phyloP scores from a whole-genome alignment of 345 rosid genomes.

The Acer negundo region DNA sequence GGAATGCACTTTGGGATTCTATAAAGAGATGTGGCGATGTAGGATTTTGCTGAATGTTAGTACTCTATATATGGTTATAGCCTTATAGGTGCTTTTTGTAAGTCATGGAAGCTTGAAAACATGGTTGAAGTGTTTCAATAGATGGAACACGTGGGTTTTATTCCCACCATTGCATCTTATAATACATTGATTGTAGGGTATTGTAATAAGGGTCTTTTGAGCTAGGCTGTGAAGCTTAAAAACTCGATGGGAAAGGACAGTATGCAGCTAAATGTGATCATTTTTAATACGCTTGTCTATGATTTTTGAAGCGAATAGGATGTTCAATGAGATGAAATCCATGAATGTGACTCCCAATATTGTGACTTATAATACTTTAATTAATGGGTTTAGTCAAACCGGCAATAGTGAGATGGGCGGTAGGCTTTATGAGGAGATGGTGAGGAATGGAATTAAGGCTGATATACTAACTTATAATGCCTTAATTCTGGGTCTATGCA shows the following conservation, averaged over 20 bases:
- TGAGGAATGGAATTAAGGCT: conserved; percentile 49
- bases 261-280: conserved; percentile 57
- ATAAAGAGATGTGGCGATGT: conserved; percentile 61
- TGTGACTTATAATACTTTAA: conserved; percentile 78
- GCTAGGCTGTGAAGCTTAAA: conserved; percentile 63
- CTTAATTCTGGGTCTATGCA: conserved; percentile 76
- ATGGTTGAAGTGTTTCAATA: conserved; percentile 55
- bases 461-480: conserved; percentile 81
- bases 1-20: conserved; percentile 42
- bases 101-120: conserved; percentile 60
- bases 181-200: conserved; percentile 76
- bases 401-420: conserved; percentile 56
- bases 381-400: conserved; percentile 59
- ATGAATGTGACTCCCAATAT: conserved; percentile 52
- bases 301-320: too few species aligned
- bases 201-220: conserved; percentile 67
- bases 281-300: conserved; percentile 70
- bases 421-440: conserved; percentile 74
- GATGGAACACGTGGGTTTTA: conserved; percentile 53
- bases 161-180: conserved; percentile 52
- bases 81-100: conserved; percentile 69
- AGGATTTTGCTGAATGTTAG: conserved; percentile 74
- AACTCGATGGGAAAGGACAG: conserved; percentile 53
- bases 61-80: conserved; percentile 71
- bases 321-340: too few species aligned